Evolutionary conservation across 371 early-diverging fungal genomes (phyloP), one percentile per base, ranked within the genome.

Genomic region (Lichtheimia hyalospora): DNA sequence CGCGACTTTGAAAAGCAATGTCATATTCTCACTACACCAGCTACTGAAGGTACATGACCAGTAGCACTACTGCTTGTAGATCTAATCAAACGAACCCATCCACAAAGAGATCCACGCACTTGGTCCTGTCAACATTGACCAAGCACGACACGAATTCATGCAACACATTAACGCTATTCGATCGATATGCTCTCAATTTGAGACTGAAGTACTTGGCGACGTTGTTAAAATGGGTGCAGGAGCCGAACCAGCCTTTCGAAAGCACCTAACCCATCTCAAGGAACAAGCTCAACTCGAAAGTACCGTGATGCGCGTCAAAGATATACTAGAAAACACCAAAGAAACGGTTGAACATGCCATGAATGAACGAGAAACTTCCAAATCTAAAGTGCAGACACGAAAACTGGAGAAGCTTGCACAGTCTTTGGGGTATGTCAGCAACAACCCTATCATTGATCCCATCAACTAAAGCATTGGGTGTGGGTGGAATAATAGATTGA

Each of bases 171-270:
- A 78, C 13, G 66, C 68, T 3, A 81, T 85, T 48, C 82, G 85
- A 23, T 71, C 81, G 15, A 71, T 81, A 16, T 83, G 85, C 40
- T 76, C 81, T 10, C 82, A 83, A 42, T 85, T 85, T 51, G 84
- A 83, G 50, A 78, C 78, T 7, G 84, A 83, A 60, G 84, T 83
- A 0, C 58, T 84, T 18, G 80, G 81, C n/a, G 84, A 85, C 64
- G 81, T 83, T 7, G 73, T 82, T 59, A 83, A 79, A 44, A 75
- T 80, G 61, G 81, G 85, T 12, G 76, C 73, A 3, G 82, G 84
- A 2, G 79, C 75, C 16, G 79, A 81, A 51, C 71, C 83, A 16
- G 74, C 83, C 2, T 81, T 85, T 51, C 68, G 79, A 16, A 85
- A 81, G 57, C 84, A 85, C 58, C 78, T 83, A 41, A 78, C 81